Base-by-base conservation (phyloP, 2,329 filamentous ascomycete species). In the Aspergillus tanneri region DNA sequence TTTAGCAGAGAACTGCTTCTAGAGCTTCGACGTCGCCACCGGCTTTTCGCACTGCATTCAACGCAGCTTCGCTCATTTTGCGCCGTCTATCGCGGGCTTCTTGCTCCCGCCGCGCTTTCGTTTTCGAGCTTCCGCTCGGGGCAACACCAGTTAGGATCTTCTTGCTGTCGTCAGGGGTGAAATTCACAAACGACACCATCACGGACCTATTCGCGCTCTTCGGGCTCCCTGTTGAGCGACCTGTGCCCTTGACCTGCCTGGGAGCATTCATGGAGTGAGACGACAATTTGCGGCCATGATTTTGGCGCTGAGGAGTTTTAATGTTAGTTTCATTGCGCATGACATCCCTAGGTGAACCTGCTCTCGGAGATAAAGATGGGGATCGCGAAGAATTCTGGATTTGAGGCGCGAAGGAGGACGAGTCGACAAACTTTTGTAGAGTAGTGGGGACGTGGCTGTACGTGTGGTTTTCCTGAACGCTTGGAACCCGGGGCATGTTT, bases 71-170 rank as follows among this genome's bases (percentile, higher is more conserved):
- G 41, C 68, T 69, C 25, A 73, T 52, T 55, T 71, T 71, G 49
- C 71, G 73, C 60, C 88, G 77, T 70, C 86, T 85, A 63, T 96
- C 92, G 44, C 81, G 77, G 2, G 89, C 89, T 73, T 96, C 92
- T 67, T 89, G 87, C 69, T 97, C 92, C 42, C 93, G 76, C 46
- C 90, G 76, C n/a, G 90, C 90, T 67, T 96, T 96, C 7, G 93
- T 97, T 80, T 97, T 97, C 57, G 83, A 88, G 58, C 85, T 90
- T 8, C 93, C 93, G 56, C 86, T 91, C 1, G 92, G 92, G 37
- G 93, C 93, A 10, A 99, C 93, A 4, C 91, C 92, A 6, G 83
- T 89, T 69, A 99, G 82, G 35, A 99, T 85, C 64, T 87, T 82
- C 11, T 80, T 75, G 60, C 84, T 85, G 68, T 99, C 91, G 41